phyloP scores from a whole-genome alignment of 1,284 basidiomycete genomes.

The Exsudoporus floridanus region DNA sequence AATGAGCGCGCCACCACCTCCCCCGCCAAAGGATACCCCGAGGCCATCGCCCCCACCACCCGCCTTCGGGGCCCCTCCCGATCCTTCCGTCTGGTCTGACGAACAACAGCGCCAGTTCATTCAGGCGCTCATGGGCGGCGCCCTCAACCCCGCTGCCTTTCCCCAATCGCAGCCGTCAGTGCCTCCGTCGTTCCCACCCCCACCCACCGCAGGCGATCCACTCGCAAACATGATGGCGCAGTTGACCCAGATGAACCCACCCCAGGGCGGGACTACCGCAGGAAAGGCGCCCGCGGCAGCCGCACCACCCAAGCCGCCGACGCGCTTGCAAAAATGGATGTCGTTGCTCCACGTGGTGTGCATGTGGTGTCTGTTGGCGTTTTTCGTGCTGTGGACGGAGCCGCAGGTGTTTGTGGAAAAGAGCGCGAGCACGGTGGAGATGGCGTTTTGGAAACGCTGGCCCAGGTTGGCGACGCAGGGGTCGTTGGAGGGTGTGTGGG shows the following conservation, averaged over 20 bases:
- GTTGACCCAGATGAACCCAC: constrained; percentile 37
- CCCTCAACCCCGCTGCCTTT: constrained; percentile 22
- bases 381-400: constrained; percentile 66
- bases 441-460: constrained; percentile 55
- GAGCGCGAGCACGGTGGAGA: constrained; percentile 19
- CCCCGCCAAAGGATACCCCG: constrained; percentile 36
- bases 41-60: constrained; percentile 32
- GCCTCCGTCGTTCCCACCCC: constrained; percentile 7
- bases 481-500: constrained; percentile 37
- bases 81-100: constrained; percentile 59
- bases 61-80: constrained; percentile 30
- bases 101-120: constrained; percentile 67
- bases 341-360: constrained; percentile 63
- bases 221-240: constrained; percentile 32
- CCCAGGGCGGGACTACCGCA: constrained; percentile 13
- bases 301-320: constrained; percentile 35
- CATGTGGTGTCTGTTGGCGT: constrained; percentile 62
- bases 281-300: constrained; percentile 21
- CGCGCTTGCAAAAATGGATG: constrained; percentile 57
- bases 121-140: constrained; percentile 53
- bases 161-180: constrained; percentile 17
- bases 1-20: constrained; percentile 45
- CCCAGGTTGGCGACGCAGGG: constrained; percentile 44
- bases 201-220: constrained; percentile 21
- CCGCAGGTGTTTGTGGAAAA: constrained; percentile 44